Evolutionary conservation across 2,329 filamentous ascomycete species (phyloP).

Genomic region (Emmonsiellopsis sp.): DNA sequence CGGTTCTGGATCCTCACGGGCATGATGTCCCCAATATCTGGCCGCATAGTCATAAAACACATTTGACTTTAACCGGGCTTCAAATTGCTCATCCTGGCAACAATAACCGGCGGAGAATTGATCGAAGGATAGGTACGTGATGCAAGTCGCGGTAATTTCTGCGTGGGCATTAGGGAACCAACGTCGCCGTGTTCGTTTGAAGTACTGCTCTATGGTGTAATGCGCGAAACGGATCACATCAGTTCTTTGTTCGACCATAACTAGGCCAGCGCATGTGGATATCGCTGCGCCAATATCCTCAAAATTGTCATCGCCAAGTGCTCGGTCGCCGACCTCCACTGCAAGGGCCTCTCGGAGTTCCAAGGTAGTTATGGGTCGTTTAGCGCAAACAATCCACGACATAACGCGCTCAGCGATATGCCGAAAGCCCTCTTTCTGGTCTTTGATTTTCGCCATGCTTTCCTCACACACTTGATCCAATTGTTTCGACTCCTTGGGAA

Average conservation of each 20-base stretch:
- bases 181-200: slow-evolving; percentile 23
- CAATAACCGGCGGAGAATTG: no score
- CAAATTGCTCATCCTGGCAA: no score
- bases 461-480: slow-evolving; percentile 34
- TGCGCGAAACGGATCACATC: slow-evolving; percentile 24
- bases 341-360: slow-evolving; percentile 24
- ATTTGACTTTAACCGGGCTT: no score
- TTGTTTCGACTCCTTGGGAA: slow-evolving; percentile 13
- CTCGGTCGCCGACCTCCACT: slow-evolving; percentile 12
- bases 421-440: neutral
- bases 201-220: slow-evolving; percentile 40
- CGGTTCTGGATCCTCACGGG: no score
- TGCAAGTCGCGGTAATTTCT: slow-evolving; percentile 16
- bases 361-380: slow-evolving; percentile 16
- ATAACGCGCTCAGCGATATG: slow-evolving; percentile 3
- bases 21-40: slow-evolving; percentile 4
- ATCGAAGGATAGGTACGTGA: slow-evolving; percentile 23
- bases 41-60: no score
- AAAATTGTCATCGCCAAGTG: slow-evolving; percentile 19
- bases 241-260: slow-evolving; percentile 14
- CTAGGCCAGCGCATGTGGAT: slow-evolving; percentile 16
- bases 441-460: slow-evolving; percentile 9
- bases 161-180: slow-evolving; percentile 15
- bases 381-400: slow-evolving; percentile 6
- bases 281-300: slow-evolving; percentile 6